A percentile compares a stretch with the other conserved stretches of the same genome.
phyloP scores from a whole-genome alignment of 306 rosid genomes.

The Corylus avellana region DNA sequence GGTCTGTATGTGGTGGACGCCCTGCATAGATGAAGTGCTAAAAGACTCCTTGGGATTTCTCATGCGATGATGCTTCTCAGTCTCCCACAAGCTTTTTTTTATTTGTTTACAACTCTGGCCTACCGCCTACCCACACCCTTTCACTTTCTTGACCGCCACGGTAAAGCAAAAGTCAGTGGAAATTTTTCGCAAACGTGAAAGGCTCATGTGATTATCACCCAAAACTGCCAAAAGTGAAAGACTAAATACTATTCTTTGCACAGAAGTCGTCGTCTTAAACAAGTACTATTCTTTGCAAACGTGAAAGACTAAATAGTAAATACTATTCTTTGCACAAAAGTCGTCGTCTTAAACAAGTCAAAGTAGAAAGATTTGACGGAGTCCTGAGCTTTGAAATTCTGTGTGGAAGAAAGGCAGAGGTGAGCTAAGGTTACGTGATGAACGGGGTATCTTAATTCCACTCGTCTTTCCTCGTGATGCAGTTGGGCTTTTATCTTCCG shows the following conservation, averaged over 20 bases:
- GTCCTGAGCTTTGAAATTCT: not conserved
- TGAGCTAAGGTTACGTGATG: constrained; percentile 14
- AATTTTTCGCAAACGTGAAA: constrained; percentile 6
- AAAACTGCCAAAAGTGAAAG: no score
- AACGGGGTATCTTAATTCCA: not conserved
- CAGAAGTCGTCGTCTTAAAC: no score
- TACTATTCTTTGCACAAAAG: no score
- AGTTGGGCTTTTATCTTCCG: constrained; percentile 7
- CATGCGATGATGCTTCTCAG: constrained; percentile 15
- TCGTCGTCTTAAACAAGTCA: no score
- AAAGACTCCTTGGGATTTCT: constrained; percentile 21
- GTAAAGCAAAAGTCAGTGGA: constrained; percentile 17
- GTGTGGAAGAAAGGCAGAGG: not conserved
- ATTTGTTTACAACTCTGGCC: constrained; percentile 10
- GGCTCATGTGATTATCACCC: not conserved
- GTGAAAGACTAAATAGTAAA: not conserved
- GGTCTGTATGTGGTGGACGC: constrained; percentile 21
- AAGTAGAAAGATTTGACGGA: constrained; percentile 17
- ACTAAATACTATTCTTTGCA: no score
- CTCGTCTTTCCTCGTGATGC: constrained; percentile 19
- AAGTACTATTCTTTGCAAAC: not conserved
- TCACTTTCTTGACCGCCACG: constrained; percentile 39
- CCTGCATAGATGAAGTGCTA: constrained; percentile 20
- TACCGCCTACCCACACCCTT: not conserved
- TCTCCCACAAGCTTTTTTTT: not conserved